Conservation (phyloP, 2,329 filamentous ascomycete genomes). For the Podosphaera xanthii region DNA sequence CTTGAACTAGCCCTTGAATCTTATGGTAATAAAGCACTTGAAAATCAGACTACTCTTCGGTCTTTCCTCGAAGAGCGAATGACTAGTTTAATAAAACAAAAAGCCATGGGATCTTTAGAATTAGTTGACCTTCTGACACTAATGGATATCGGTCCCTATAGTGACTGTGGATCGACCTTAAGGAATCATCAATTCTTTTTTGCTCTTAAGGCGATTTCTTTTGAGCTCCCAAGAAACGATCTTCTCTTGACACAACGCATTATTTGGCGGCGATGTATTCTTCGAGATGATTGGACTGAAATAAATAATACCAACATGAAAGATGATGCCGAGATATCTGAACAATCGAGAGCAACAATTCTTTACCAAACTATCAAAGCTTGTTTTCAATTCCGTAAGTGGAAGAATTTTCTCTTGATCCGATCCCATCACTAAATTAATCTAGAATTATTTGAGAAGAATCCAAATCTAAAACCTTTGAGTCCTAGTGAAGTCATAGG, state of each 20-base stretch:
- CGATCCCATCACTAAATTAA: constrained; percentile 9
- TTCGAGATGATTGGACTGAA: constrained; percentile 63
- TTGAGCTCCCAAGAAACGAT: constrained; percentile 30
- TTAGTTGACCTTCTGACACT: constrained; percentile 63
- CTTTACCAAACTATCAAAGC: constrained; percentile 43
- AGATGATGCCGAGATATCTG: constrained; percentile 43
- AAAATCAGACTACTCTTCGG: constrained; percentile 41
- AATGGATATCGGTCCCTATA: constrained; percentile 24
- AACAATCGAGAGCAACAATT: constrained; percentile 38
- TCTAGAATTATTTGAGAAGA: constrained; percentile 19
- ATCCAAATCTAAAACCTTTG: constrained; percentile 23
- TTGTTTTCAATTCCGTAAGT: constrained; percentile 42
- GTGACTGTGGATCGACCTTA: constrained; percentile 22
- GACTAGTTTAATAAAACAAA: constrained; percentile 44
- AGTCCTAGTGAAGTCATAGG: constrained; percentile 31
- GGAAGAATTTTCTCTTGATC: constrained; percentile 3
- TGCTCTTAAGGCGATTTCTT: constrained; percentile 20
- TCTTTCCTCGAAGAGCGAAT: constrained; percentile 51
- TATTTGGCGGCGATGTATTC: constrained; percentile 78
- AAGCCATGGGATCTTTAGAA: constrained; percentile 41
- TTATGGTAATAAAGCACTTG: constrained; percentile 25
- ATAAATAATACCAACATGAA: constrained; percentile 60
- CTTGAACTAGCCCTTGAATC: constrained; percentile 51
- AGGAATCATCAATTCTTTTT: constrained; percentile 42
- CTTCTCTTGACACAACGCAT: constrained; percentile 30